These are phyloP conservation scores for Astrephomene gubernaculifera DNA, from an alignment of 139 green algal genomes.

Conservation along the genomic window DNA sequence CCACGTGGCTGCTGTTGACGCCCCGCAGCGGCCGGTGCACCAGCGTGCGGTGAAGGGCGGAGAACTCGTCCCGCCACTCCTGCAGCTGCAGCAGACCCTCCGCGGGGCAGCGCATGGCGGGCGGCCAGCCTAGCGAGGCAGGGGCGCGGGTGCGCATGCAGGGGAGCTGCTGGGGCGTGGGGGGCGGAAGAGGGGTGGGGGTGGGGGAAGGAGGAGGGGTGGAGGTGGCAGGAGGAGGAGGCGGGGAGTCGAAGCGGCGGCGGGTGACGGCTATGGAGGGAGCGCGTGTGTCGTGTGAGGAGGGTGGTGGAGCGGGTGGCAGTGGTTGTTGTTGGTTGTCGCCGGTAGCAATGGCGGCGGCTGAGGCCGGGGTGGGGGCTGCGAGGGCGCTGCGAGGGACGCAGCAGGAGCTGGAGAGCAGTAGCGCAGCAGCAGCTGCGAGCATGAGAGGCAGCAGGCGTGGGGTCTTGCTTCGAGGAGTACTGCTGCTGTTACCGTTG, in stretches of 20 bases:
- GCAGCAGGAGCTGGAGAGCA: no score
- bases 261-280: background rate
- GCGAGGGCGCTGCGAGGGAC: no score
- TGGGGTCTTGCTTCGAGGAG: no score
- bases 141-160: slow-evolving; percentile 22
- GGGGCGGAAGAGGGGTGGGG: background rate
- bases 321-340: background rate
- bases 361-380: background rate
- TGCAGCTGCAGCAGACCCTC: background rate
- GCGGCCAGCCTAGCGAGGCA: slow-evolving; percentile 19
- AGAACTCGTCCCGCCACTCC: slow-evolving; percentile 3
- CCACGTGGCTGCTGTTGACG: slow-evolving; percentile 15
- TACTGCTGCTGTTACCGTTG: no score
- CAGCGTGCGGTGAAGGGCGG: slow-evolving; percentile 21
- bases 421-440: no score
- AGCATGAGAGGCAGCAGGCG: no score
- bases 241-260: background rate
- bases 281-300: background rate
- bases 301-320: background rate
- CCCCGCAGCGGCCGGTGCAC: slow-evolving; percentile 18
- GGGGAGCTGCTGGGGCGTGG: background rate
- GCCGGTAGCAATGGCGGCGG: background rate
- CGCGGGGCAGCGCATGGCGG: slow-evolving; percentile 8
- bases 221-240: background rate
- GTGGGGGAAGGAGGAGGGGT: background rate